Base-by-base conservation (phyloP, 331 rosid genomes). In the Cydonia oblonga region DNA sequence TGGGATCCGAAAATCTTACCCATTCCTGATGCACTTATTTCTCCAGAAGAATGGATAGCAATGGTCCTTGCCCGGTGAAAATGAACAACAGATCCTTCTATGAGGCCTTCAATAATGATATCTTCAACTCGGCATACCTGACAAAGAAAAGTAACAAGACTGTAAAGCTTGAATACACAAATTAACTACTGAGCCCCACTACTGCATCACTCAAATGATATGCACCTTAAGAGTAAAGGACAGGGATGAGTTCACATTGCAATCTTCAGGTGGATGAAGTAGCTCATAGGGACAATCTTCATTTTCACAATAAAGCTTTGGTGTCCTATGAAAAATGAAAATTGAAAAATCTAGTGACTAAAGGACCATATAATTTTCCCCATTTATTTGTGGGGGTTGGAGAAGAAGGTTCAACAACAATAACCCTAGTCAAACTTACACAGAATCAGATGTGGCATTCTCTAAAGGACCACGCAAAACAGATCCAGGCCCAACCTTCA, bases 1-100 rank as follows among this genome's bases (percentile, higher is more conserved):
- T 49, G 60, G 20, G 6, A 14, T 7, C 29, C 22, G 12, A 58
- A 72, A 25, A 53, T 40, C 58, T 75, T 84, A 95, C 99, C 99
- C 97, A 90, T 95, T 83, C 90, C 96, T 66, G 96, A 77, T 81
- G 97, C 92, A 76, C 89, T 90, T 77, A 95, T 91, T 69, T 67
- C 77, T 69, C 99, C 99, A 84, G 85, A 78, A 78, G 97, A 74
- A 69, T 81, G 88, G 60, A 95, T 89, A 75, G 73, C 69, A 73
- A 95, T 84, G 38, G 96, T 87, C 82, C 99, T 87, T 78, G 99
- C 97, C 88, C 99, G 78, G 82, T 95, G 97, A 77, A 95, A 95
- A 87, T 91, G 93, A 81, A 95, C 93, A 67, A 95, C 97, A 28
- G 99, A 91, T 63, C 99, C 99, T 82, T 95, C 81, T 71, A 95